Evolutionary conservation across 768 basidiomycete species (phyloP).

Genomic region (Pleurotus cornucopiae): DNA sequence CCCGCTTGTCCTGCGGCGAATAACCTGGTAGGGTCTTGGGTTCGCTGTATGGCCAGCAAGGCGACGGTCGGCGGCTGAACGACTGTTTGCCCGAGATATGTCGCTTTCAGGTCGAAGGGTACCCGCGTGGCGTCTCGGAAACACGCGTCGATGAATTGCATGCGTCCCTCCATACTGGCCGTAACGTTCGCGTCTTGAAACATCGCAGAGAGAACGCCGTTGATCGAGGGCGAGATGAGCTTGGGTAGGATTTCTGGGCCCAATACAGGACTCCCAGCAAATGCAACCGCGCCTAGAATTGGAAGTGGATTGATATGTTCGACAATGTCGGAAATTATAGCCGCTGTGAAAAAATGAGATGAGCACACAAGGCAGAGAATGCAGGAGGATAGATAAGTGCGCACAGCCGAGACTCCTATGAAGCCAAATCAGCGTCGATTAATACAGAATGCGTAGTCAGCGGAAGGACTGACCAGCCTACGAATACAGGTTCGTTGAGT

Average conservation of each 20-base stretch:
- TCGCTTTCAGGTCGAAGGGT: conserved; percentile 20
- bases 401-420: conserved; percentile 22
- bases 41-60: conserved; percentile 17
- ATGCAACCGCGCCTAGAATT: conserved; percentile 24
- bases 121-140: conserved; percentile 22
- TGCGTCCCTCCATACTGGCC: conserved; percentile 15
- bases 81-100: conserved; percentile 19
- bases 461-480: conserved; percentile 25
- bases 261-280: conserved; percentile 22
- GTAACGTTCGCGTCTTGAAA: conserved; percentile 19
- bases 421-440: not conserved
- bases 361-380: too few species aligned
- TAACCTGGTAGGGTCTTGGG: conserved; percentile 22
- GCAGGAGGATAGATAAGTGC: not conserved
- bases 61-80: conserved; percentile 16
- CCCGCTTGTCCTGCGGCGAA: conserved; percentile 8
- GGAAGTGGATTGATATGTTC: conserved; percentile 21
- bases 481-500: conserved; percentile 23
- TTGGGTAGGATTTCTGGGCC: conserved; percentile 13
- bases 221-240: conserved; percentile 12
- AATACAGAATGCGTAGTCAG: not conserved
- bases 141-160: conserved; percentile 21
- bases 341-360: conserved; percentile 14
- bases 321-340: conserved; percentile 25
- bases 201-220: conserved; percentile 7